phyloP scores from a whole-genome alignment of 306 rosid species.

The Begonia masoniana region DNA sequence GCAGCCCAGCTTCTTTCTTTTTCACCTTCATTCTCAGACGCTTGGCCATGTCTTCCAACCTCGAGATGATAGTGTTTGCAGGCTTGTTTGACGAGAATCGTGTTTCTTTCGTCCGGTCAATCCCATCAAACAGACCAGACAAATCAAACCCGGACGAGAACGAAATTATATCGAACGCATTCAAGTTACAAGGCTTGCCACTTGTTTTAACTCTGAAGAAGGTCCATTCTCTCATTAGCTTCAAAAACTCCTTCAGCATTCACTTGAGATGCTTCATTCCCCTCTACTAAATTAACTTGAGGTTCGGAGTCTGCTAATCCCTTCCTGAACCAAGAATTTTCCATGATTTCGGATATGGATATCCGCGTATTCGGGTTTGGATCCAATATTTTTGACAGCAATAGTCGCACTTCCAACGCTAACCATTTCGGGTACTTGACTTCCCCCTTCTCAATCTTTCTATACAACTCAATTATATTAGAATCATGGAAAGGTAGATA shows the following conservation, averaged over 20 bases:
- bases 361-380: conserved; percentile 70
- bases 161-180: conserved; percentile 91
- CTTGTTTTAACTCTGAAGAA: conserved; percentile 29
- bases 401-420: conserved; percentile 48
- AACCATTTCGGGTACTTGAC: conserved; percentile 88
- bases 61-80: conserved; percentile 46
- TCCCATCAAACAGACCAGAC: conserved; percentile 73
- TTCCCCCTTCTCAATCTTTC: conserved; percentile 65
- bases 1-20: conserved; percentile 63
- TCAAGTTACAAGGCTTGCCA: conserved; percentile 38
- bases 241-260: conserved; percentile 38
- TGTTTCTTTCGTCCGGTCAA: conserved; percentile 42
- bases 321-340: conserved; percentile 57
- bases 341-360: conserved; percentile 59
- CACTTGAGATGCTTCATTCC: conserved; percentile 21
- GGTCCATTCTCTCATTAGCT: conserved; percentile 22
- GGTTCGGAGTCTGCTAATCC: conserved; percentile 31
- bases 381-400: conserved; percentile 66
- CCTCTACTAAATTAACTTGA: conserved; percentile 8
- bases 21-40: conserved; percentile 40
- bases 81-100: conserved; percentile 60
- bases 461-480: conserved; percentile 87
- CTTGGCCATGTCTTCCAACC: conserved; percentile 70
- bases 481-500: conserved; percentile 83
- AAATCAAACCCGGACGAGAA: conserved; percentile 81